A percentile compares a stretch with the other conserved stretches of the same genome.
phyloP scores from a whole-genome alignment of 2,329 filamentous ascomycete species.

The Curvularia spicifera region DNA sequence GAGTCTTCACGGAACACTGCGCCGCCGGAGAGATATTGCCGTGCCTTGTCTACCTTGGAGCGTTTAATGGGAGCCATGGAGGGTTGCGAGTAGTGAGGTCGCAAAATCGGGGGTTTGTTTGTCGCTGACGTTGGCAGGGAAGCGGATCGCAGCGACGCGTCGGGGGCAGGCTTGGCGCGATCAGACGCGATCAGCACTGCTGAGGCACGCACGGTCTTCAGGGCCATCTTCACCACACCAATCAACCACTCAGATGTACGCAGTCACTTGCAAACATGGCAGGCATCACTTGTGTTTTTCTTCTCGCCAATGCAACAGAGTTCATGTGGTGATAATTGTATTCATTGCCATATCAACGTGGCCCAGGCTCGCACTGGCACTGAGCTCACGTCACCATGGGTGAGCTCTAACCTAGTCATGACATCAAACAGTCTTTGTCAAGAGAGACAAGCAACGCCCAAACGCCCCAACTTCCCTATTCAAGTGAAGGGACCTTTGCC shows the following conservation, averaged over 20 bases:
- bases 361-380: constrained; percentile 41
- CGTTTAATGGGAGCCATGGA: constrained; percentile 51
- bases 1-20: constrained; percentile 78
- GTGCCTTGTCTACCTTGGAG: constrained; percentile 55
- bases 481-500: constrained; percentile 44
- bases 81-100: constrained; percentile 25
- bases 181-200: constrained; percentile 19
- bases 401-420: constrained; percentile 10
- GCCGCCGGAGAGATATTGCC: constrained; percentile 61
- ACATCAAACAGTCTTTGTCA: constrained; percentile 11
- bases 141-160: constrained; percentile 35
- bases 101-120: constrained; percentile 21
- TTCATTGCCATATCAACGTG: constrained; percentile 30
- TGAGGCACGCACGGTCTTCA: constrained; percentile 2
- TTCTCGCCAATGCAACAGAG: background rate
- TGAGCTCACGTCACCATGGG: constrained; percentile 22
- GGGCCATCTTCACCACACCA: background rate
- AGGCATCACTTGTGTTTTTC: background rate
- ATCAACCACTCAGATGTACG: background rate
- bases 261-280: background rate
- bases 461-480: constrained; percentile 36
- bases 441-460: constrained; percentile 27
- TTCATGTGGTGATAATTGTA: constrained; percentile 17
- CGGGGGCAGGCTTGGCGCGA: constrained; percentile 39
- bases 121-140: constrained; percentile 34